Evolutionary conservation across 106 monocot species (phyloP).

Genomic region (Posidonia australis): DNA sequence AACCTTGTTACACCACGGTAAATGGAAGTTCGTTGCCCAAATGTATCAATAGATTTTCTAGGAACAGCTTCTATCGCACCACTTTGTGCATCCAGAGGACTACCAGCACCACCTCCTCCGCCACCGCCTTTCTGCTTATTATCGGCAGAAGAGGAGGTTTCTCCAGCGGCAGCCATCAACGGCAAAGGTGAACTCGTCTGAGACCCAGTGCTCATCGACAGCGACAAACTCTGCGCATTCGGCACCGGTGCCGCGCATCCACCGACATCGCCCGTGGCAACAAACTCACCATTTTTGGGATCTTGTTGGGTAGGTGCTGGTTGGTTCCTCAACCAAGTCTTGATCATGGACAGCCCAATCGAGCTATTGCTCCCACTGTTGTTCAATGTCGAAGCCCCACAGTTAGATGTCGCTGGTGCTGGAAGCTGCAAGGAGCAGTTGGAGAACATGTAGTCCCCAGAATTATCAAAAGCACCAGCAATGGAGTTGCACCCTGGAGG

Average conservation of each 20-base stretch:
- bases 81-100: conserved; percentile 31
- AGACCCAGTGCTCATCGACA: conserved; percentile 77
- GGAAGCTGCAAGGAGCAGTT: conserved; percentile 39
- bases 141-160: conserved; percentile 28
- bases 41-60: conserved; percentile 75
- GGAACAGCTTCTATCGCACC: conserved; percentile 46
- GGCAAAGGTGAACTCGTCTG: conserved; percentile 49
- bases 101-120: background rate
- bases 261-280: background rate
- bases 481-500: background rate
- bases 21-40: conserved; percentile 92
- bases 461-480: conserved; percentile 4
- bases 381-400: background rate
- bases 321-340: conserved; percentile 77
- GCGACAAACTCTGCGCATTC: conserved; percentile 52
- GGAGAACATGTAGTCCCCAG: conserved; percentile 39
- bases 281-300: conserved; percentile 8
- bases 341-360: conserved; percentile 86
- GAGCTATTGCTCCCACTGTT: conserved; percentile 14
- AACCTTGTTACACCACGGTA: conserved; percentile 89
- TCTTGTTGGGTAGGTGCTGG: conserved; percentile 31
- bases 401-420: conserved; percentile 8
- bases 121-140: conserved; percentile 28
- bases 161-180: conserved; percentile 22
- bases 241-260: background rate